These are phyloP conservation scores for Rubroshorea leprosula DNA, from an alignment of 345 rosid species.

Conservation along the genomic window DNA sequence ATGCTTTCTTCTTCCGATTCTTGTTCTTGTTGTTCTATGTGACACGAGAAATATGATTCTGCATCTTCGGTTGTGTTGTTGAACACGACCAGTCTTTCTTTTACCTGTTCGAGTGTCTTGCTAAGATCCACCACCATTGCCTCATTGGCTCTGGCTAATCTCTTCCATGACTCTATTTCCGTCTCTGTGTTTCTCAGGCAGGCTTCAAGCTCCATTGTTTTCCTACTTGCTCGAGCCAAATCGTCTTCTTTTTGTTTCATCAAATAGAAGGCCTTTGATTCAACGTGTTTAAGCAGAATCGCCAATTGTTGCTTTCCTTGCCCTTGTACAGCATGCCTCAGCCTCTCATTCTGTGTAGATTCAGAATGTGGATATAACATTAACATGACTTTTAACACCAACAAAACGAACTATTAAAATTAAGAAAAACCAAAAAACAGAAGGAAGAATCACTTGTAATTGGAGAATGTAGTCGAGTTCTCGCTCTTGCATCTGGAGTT, in stretches of 20 bases:
- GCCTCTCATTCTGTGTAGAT: slow-evolving; percentile 27
- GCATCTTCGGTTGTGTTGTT: slow-evolving; percentile 22
- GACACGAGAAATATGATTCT: slow-evolving; percentile 18
- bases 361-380: too few species aligned
- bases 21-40: background rate
- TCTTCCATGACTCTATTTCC: slow-evolving; percentile 32
- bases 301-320: slow-evolving; percentile 29
- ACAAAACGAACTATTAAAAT: too few species aligned
- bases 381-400: background rate
- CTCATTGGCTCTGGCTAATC: slow-evolving; percentile 30
- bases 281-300: slow-evolving; percentile 18
- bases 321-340: slow-evolving; percentile 28
- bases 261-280: slow-evolving; percentile 18
- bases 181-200: slow-evolving; percentile 25
- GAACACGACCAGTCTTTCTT: slow-evolving; percentile 1
- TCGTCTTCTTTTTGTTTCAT: slow-evolving; percentile 38
- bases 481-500: slow-evolving; percentile 32
- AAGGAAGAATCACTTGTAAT: slow-evolving; percentile 17
- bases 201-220: slow-evolving; percentile 34
- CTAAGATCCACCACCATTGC: slow-evolving; percentile 28
- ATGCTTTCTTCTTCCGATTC: slow-evolving; percentile 5
- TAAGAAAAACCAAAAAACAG: too few species aligned
- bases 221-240: slow-evolving; percentile 27
- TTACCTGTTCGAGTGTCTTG: slow-evolving; percentile 26
- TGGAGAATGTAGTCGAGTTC: slow-evolving; percentile 33